phyloP scores from a whole-genome alignment of 2,329 filamentous ascomycete genomes.

The Xylariaceae sp. region DNA sequence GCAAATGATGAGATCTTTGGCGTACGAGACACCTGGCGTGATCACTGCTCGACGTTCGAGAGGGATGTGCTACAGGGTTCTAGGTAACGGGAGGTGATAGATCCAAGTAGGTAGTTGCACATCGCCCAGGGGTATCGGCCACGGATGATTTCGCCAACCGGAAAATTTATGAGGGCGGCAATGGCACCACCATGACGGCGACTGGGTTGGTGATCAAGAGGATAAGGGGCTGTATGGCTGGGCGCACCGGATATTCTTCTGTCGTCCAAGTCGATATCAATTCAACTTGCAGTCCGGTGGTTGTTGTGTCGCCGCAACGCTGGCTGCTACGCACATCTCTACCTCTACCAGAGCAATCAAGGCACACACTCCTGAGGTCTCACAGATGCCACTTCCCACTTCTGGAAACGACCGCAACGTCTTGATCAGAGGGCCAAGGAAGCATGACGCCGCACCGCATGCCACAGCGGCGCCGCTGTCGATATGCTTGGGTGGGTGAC shows the following conservation, averaged over 20 bases:
- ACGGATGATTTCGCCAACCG: too few relatives aligned
- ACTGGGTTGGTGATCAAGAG: not conserved
- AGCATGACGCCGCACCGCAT: constrained; percentile 12
- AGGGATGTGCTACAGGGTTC: too few relatives aligned
- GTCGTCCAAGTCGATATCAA: constrained; percentile 11
- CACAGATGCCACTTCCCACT: constrained; percentile 18
- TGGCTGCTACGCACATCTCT: constrained; percentile 11
- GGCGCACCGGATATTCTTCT: constrained; percentile 12
- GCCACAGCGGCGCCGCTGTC: constrained; percentile 5
- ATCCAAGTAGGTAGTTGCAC: too few relatives aligned
- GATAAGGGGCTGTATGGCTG: constrained; percentile 1
- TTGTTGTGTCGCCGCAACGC: constrained; percentile 17
- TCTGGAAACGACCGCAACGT: constrained; percentile 16
- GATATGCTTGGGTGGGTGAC: constrained; percentile 10
- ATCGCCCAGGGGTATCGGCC: too few relatives aligned
- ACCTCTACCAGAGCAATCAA: constrained; percentile 8
- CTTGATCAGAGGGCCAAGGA: constrained; percentile 11
- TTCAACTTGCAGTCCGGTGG: constrained; percentile 12
- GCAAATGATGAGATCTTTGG: too few relatives aligned
- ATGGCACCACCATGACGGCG: too few relatives aligned
- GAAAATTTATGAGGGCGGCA: too few relatives aligned
- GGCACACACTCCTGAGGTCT: constrained; percentile 14
- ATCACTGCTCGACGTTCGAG: too few relatives aligned
- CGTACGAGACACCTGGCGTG: too few relatives aligned
- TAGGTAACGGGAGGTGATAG: too few relatives aligned